Evolutionary conservation across 2,329 filamentous ascomycete species (phyloP).

Genomic region (Nectriaceae sp.): DNA sequence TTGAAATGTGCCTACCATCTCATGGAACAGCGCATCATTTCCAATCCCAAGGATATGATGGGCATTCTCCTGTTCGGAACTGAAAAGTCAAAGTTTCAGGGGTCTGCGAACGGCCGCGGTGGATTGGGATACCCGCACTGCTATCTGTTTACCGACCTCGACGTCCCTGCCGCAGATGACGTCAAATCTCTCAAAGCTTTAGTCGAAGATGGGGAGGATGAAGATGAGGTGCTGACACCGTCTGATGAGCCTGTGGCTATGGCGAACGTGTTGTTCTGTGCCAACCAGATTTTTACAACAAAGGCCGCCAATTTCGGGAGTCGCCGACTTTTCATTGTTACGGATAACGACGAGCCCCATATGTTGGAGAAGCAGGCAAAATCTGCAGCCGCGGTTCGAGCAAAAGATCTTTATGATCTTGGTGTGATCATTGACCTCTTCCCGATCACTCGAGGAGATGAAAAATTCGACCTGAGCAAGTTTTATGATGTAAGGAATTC

Average conservation of each 20-base stretch:
- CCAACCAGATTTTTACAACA: constrained; percentile 94
- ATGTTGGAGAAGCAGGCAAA: constrained; percentile 69
- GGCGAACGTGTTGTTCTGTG: constrained; percentile 89
- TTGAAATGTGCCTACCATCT: constrained; percentile 92
- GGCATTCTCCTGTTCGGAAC: constrained; percentile 92
- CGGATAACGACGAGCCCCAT: constrained; percentile 89
- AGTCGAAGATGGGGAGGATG: constrained; percentile 76
- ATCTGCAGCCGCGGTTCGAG: constrained; percentile 78
- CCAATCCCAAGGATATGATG: constrained; percentile 96
- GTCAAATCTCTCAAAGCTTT: constrained; percentile 78
- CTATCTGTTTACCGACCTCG: constrained; percentile 86
- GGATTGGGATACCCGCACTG: constrained; percentile 81
- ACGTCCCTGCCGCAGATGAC: constrained; percentile 83
- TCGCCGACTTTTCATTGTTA: constrained; percentile 90
- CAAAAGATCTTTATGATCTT: constrained; percentile 93
- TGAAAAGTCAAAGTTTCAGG: constrained; percentile 76
- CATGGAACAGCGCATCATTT: constrained; percentile 98
- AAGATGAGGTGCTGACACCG: constrained; percentile 68
- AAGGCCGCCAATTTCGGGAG: constrained; percentile 94
- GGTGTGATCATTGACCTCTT: constrained; percentile 92
- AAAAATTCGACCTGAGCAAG: constrained; percentile 76
- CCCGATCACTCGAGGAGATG: constrained; percentile 72
- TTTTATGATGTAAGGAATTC: constrained; percentile 78
- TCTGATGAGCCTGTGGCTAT: constrained; percentile 73
- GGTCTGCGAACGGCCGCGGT: constrained; percentile 61